phyloP scores from a whole-genome alignment of 2,329 filamentous ascomycete genomes.

The Pseudogymnoascus sp. region DNA sequence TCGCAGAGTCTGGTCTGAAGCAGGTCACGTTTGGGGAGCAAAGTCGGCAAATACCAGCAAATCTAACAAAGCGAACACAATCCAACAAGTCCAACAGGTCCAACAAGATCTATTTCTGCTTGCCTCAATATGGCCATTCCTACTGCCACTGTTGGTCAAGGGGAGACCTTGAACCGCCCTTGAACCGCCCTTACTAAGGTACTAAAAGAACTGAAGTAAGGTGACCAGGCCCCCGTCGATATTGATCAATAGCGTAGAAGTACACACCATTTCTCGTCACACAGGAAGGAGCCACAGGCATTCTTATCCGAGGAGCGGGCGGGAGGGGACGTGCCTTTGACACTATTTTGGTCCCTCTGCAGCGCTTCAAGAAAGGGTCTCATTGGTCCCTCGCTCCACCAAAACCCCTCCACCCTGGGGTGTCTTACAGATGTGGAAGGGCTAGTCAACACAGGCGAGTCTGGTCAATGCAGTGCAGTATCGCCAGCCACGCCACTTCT shows the following conservation, averaged over 20 bases:
- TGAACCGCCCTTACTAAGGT: background rate
- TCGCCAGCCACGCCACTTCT: constrained; percentile 5
- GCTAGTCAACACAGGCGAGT: constrained; percentile 1
- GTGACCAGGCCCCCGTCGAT: background rate
- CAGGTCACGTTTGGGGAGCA: constrained; percentile 5
- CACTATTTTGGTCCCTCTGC: constrained; percentile 1
- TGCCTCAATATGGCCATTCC: background rate
- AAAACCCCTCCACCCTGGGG: background rate
- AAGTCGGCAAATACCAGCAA: background rate
- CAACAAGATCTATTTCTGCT: background rate
- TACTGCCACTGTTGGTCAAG: background rate
- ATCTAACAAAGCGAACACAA: background rate
- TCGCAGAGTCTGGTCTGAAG: background rate
- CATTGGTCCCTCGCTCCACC: background rate
- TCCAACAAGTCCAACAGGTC: background rate
- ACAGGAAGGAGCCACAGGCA: background rate
- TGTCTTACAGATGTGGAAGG: background rate
- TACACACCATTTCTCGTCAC: background rate
- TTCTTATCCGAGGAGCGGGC: background rate
- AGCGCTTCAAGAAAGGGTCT: constrained; percentile 1
- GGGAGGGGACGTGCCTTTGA: constrained; percentile 3
- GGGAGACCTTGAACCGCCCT: background rate
- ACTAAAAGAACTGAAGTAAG: background rate
- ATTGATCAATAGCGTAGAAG: background rate
- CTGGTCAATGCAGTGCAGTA: background rate